Base-by-base conservation (phyloP, 2,329 filamentous ascomycete genomes). In the Colletotrichum agaves region DNA sequence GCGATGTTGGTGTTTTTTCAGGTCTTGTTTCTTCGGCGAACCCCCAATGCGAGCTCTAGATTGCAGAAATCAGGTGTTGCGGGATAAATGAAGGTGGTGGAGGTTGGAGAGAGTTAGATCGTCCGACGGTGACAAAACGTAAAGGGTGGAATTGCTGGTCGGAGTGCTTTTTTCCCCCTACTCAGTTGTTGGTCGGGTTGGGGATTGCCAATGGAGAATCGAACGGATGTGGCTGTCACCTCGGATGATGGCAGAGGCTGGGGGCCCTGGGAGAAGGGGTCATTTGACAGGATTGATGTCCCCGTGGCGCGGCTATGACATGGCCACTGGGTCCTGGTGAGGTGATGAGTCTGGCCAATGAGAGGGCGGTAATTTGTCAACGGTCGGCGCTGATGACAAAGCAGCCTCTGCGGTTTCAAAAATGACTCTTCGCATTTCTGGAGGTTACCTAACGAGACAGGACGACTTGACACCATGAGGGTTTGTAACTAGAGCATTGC, bases 281-380 rank as follows among this genome's bases (percentile, higher is more conserved):
- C 65, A 65, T 47, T 65, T 68, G 65, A 68, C 53, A 21, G 61
- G n/a, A 37, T 50, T 46, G 33, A 31, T 53, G 43, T 35, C 56
- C 50, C 65, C 37, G 63, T 71, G 62, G 63, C 58, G 61, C 63
- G 69, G 67, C 67, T 67, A 67, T 71, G 62, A 63, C 67, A 67
- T 70, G 62, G 17, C 33, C 27, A 60, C 60, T 23, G 33, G 31
- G 43, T 31, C 13, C 52, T 33, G 39, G 27, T 4, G 12, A 46
- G 19, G 21, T 19, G 21, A 0, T 31, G 21, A 21, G 19, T 3
- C 3, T 1, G 8, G 4, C 69, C 69, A 71, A 71, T 71, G 55
- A 64, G 13, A n/a, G 8, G 2, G 0, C 41, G 21, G 6, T 23
- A 64, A 68, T 68, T 68, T 68, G 65, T 68, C 65, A 68, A 68